These are phyloP conservation scores for Stachybotrys chlorohalonatus DNA, from an alignment of 2,329 filamentous ascomycete genomes.

Conservation along the genomic window DNA sequence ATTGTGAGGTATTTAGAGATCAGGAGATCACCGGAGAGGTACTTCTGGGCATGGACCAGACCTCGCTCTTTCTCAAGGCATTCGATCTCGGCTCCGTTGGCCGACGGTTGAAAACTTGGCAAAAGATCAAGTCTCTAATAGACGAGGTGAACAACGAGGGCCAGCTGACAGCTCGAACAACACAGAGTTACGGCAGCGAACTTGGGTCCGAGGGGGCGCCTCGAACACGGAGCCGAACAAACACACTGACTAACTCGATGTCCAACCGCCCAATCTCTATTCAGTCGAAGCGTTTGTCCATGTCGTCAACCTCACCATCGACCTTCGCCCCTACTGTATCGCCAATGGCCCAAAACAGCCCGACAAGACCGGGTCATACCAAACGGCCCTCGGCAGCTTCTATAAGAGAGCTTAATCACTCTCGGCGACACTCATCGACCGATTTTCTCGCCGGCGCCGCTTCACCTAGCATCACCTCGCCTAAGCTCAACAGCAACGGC, in stretches of 20 bases:
- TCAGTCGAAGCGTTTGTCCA: slow-evolving; percentile 39
- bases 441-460: slow-evolving; percentile 48
- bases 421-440: slow-evolving; percentile 78
- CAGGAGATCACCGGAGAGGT: slow-evolving; percentile 96
- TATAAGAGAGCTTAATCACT: slow-evolving; percentile 73
- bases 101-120: slow-evolving; percentile 85
- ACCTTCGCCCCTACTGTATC: slow-evolving; percentile 30
- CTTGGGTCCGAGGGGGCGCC: slow-evolving; percentile 45
- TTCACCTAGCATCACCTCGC: slow-evolving; percentile 11
- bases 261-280: slow-evolving; percentile 40
- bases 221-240: slow-evolving; percentile 45
- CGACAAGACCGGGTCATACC: slow-evolving; percentile 36
- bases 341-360: slow-evolving; percentile 32
- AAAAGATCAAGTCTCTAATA: slow-evolving; percentile 87
- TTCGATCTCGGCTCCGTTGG: slow-evolving; percentile 91
- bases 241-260: slow-evolving; percentile 51
- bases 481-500: slow-evolving; percentile 33
- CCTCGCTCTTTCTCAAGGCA: slow-evolving; percentile 89
- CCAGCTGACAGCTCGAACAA: slow-evolving; percentile 38
- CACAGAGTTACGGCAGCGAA: slow-evolving; percentile 49
- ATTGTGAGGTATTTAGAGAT: slow-evolving; percentile 90
- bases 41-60: slow-evolving; percentile 87
- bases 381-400: slow-evolving; percentile 71
- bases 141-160: slow-evolving; percentile 62
- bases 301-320: slow-evolving; percentile 39